Conservation (phyloP, 495 filamentous ascomycete species). For the Aspergillus affinis region DNA sequence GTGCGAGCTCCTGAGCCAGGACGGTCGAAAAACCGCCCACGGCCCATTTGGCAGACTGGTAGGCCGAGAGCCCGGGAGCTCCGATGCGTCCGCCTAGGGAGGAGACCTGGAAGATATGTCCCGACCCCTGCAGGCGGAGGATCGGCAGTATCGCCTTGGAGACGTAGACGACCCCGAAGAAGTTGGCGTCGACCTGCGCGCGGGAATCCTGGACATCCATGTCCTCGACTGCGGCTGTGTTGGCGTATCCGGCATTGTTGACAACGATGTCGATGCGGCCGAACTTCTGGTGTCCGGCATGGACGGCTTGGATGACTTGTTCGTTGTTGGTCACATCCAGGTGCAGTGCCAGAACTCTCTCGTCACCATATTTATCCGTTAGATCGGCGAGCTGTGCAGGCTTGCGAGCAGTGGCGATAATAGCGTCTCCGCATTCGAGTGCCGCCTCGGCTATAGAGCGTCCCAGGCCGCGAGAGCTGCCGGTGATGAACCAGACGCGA, state of each 20-base stretch:
- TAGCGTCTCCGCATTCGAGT: constrained; percentile 43
- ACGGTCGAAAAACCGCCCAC: constrained; percentile 36
- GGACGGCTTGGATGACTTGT: constrained; percentile 16
- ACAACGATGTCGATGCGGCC: constrained; percentile 27
- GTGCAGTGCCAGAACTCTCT: constrained; percentile 14
- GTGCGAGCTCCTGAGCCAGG: constrained; percentile 28
- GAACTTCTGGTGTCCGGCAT: constrained; percentile 18
- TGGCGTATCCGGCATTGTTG: constrained; percentile 31
- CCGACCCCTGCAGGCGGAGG: constrained; percentile 10
- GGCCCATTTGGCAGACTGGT: constrained; percentile 52
- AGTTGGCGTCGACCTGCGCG: constrained; percentile 24
- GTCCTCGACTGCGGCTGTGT: constrained; percentile 20
- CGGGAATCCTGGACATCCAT: constrained; percentile 16
- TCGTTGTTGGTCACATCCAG: constrained; percentile 22
- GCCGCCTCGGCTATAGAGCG: constrained; percentile 45
- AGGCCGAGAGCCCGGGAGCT: constrained; percentile 37
- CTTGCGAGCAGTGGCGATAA: constrained; percentile 52
- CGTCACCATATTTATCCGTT: neutral
- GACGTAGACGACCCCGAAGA: constrained; percentile 21
- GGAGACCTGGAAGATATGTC: constrained; percentile 31
- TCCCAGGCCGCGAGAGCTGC: constrained; percentile 51
- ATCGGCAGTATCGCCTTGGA: constrained; percentile 13
- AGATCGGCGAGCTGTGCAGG: constrained; percentile 4
- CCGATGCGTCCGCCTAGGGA: constrained; percentile 37
- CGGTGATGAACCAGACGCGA: constrained; percentile 21